A percentile compares a stretch with the other conserved stretches of the same genome.
Conservation (phyloP, 2,329 filamentous ascomycete species). For the Diaporthe velutina region DNA sequence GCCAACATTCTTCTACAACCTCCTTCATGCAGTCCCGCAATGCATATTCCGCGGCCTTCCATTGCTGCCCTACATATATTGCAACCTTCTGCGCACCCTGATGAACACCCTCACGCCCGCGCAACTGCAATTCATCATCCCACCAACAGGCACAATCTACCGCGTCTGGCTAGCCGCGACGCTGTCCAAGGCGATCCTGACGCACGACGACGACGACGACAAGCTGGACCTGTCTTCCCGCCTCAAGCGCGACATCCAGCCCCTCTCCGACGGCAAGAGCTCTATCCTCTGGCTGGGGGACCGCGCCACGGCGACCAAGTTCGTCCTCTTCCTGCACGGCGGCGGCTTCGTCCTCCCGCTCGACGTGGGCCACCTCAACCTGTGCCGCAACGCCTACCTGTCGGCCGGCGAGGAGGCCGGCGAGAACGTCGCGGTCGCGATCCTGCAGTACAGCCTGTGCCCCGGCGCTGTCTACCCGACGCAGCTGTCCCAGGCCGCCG, state of each 20-base stretch:
- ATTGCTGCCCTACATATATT: neutral
- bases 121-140: conserved; percentile 7
- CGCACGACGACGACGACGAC: neutral
- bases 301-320: conserved; percentile 44
- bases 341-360: conserved; percentile 46
- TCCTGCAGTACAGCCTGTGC: conserved; percentile 51
- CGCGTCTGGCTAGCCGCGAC: conserved; percentile 6
- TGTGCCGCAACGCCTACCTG: conserved; percentile 46
- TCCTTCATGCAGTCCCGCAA: conserved; percentile 16
- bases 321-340: conserved; percentile 49
- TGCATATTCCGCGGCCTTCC: conserved; percentile 22
- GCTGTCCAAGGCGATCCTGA: neutral
- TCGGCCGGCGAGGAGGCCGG: neutral
- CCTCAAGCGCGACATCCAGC: conserved; percentile 40
- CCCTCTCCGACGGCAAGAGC: conserved; percentile 41
- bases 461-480: conserved; percentile 47
- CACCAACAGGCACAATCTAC: conserved; percentile 11
- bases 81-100: conserved; percentile 20
- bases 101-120: conserved; percentile 12
- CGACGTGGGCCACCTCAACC: conserved; percentile 43
- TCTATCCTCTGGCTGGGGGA: conserved; percentile 49
- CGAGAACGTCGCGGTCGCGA: conserved; percentile 9
- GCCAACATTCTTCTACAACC: neutral
- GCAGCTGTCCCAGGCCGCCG: conserved; percentile 50
- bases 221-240: neutral